Percentiles rank a stretch among this genome's conserved stretches.
Conservation (phyloP, 305 asterid species). For the Fraxinus sp. region DNA sequence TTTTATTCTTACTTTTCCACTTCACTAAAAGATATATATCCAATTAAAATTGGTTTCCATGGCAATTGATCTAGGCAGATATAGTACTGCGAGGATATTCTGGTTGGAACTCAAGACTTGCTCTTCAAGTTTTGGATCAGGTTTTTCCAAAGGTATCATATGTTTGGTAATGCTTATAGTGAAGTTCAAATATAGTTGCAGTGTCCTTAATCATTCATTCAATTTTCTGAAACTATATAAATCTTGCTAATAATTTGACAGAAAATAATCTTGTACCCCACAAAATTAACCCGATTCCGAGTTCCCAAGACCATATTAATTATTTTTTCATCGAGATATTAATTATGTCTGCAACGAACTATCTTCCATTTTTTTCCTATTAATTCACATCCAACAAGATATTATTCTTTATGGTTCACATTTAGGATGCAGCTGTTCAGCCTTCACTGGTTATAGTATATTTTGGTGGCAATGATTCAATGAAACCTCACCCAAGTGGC, state of each 20-base stretch:
- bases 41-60: background rate
- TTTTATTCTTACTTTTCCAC: background rate
- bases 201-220: conserved; percentile 1
- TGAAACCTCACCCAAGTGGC: conserved; percentile 65
- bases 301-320: background rate
- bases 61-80: conserved; percentile 53
- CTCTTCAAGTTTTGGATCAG: conserved; percentile 56
- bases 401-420: background rate
- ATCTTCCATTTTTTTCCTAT: background rate
- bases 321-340: background rate
- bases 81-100: conserved; percentile 69
- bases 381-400: background rate
- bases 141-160: conserved; percentile 70
- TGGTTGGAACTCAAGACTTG: conserved; percentile 85
- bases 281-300: background rate
- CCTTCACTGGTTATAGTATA: conserved; percentile 76
- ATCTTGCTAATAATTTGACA: background rate
- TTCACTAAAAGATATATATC: background rate
- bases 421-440: conserved; percentile 67
- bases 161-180: conserved; percentile 3
- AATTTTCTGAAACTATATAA: background rate
- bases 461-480: conserved; percentile 87
- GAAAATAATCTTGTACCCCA: background rate
- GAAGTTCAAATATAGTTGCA: background rate
- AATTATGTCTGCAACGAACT: background rate